Percentiles rank a stretch among this genome's conserved stretches.
phyloP scores from a whole-genome alignment of 2,329 filamentous ascomycete species.

The Paracoccidioides lutzii region DNA sequence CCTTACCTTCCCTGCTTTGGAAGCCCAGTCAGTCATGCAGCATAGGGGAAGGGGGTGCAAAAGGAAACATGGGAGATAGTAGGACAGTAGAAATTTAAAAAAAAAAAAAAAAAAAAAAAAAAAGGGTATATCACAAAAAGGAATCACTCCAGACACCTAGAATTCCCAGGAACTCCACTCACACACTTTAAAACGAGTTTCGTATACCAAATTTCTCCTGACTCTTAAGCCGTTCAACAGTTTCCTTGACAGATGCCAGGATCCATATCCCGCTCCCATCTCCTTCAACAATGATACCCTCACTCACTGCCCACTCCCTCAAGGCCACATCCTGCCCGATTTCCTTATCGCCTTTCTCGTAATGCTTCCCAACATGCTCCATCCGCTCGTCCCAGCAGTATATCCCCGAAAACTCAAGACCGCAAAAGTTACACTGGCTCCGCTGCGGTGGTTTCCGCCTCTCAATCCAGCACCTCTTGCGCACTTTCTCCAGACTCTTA shows the following conservation, averaged over 20 bases:
- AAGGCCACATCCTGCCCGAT: slow-evolving; percentile 30
- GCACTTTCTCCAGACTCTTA: slow-evolving; percentile 42
- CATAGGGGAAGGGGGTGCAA: too few relatives aligned
- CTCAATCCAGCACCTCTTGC: slow-evolving; percentile 45
- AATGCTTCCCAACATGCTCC: slow-evolving; percentile 75
- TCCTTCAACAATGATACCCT: slow-evolving; percentile 21
- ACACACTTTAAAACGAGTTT: too few relatives aligned
- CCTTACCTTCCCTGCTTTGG: too few relatives aligned
- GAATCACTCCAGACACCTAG: not conserved
- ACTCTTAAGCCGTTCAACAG: slow-evolving; percentile 2
- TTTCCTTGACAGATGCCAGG: slow-evolving; percentile 4
- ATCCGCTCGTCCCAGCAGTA: slow-evolving; percentile 68
- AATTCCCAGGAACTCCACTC: too few relatives aligned
- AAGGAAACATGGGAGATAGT: too few relatives aligned
- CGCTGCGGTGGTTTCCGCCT: slow-evolving; percentile 49
- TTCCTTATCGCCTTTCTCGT: slow-evolving; percentile 46
- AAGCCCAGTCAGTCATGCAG: too few relatives aligned
- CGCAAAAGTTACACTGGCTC: slow-evolving; percentile 52
- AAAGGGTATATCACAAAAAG: not conserved
- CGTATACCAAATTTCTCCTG: too few relatives aligned
- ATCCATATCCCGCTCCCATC: slow-evolving; percentile 13
- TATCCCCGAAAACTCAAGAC: slow-evolving; percentile 44
- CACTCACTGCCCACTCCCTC: slow-evolving; percentile 26
- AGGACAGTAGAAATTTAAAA: not conserved
- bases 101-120: not conserved